phyloP scores from a whole-genome alignment of 768 basidiomycete genomes.

The Kwoniella dejecticola region DNA sequence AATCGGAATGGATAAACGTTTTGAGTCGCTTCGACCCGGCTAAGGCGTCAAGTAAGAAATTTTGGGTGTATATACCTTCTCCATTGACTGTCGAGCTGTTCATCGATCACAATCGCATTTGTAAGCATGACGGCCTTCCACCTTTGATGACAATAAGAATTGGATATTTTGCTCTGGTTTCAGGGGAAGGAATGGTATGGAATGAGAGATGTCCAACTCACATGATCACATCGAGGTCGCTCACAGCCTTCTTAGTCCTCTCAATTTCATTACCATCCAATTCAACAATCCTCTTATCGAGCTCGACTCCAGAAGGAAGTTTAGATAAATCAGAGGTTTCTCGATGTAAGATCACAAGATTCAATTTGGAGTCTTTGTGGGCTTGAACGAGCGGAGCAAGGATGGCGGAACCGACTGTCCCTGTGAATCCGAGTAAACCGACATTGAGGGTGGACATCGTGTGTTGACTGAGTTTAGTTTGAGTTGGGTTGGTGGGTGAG shows the following conservation, averaged over 20 bases:
- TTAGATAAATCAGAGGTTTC: slow-evolving; percentile 10
- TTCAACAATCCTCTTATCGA: slow-evolving; percentile 12
- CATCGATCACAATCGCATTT: no score
- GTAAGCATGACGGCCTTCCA: no score
- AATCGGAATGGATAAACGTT: slow-evolving; percentile 25
- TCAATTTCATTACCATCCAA: slow-evolving; percentile 5
- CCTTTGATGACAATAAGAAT: not conserved
- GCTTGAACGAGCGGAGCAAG: slow-evolving; percentile 6
- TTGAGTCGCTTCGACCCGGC: slow-evolving; percentile 7
- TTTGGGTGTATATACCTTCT: slow-evolving; percentile 6
- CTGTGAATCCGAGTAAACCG: slow-evolving; percentile 12
- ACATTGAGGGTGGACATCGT: slow-evolving; percentile 7
- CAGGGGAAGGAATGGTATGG: not conserved
- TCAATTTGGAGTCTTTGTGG: slow-evolving; percentile 10
- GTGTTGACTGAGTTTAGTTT: not conserved
- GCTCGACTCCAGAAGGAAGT: slow-evolving; percentile 1
- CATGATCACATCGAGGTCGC: slow-evolving; percentile 17
- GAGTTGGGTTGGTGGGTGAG: not conserved
- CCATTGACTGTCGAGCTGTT: slow-evolving; percentile 23
- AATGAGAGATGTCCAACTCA: slow-evolving; percentile 7
- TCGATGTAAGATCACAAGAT: slow-evolving; percentile 18
- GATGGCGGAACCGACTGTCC: slow-evolving; percentile 14
- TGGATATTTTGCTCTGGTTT: not conserved
- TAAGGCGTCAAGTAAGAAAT: slow-evolving; percentile 12
- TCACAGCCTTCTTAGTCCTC: not conserved